Evolutionary conservation across 2,329 filamentous ascomycete genomes (phyloP).

Genomic region (Leptosphaerulina australis): DNA sequence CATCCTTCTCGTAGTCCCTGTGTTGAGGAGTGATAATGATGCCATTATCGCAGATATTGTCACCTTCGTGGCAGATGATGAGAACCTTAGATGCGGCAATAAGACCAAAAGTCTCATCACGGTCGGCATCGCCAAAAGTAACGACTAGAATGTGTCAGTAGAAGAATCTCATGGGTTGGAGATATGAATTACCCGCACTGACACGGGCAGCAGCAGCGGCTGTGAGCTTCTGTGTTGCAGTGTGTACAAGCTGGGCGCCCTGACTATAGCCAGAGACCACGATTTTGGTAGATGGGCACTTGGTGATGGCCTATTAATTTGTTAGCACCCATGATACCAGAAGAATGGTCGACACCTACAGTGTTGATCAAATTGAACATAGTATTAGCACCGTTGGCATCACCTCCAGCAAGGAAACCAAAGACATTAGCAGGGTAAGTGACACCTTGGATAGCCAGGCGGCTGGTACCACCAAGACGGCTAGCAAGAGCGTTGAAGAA

Average conservation of each 20-base stretch:
- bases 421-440: conserved; percentile 54
- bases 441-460: conserved; percentile 62
- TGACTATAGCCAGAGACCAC: conserved; percentile 45
- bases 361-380: conserved; percentile 50
- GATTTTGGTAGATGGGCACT: conserved; percentile 40
- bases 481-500: conserved; percentile 56
- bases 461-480: conserved; percentile 49
- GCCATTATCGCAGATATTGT: conserved; percentile 43
- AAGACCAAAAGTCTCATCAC: conserved; percentile 37
- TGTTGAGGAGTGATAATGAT: conserved; percentile 34
- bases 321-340: not conserved
- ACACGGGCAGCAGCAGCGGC: conserved; percentile 30
- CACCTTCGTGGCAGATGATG: conserved; percentile 46
- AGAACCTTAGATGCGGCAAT: conserved; percentile 39
- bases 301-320: conserved; percentile 20
- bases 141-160: conserved; percentile 29
- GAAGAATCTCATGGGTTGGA: not conserved
- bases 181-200: conserved; percentile 26
- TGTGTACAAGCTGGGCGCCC: conserved; percentile 54
- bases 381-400: conserved; percentile 50
- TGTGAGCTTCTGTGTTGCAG: conserved; percentile 46
- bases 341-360: conserved; percentile 33
- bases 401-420: conserved; percentile 57
- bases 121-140: conserved; percentile 48
- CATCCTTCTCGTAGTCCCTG: conserved; percentile 35